These are phyloP conservation scores for Nakaseomyces kungkrabaensis DNA, from an alignment of 1,139 yeast genomes.

Conservation along the genomic window DNA sequence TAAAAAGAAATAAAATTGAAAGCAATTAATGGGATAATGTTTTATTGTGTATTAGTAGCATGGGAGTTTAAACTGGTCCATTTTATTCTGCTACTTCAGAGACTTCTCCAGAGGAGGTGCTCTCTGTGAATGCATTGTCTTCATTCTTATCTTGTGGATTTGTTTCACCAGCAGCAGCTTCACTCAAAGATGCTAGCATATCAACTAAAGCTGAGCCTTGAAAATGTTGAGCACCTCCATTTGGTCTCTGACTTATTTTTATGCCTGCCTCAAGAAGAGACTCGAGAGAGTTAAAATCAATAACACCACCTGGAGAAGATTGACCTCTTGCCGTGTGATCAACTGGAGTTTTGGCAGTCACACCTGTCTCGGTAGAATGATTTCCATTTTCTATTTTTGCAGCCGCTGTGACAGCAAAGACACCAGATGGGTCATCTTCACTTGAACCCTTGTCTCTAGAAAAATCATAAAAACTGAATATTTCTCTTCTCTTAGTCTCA, in stretches of 20 bases:
- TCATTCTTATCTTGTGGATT: constrained; percentile 27
- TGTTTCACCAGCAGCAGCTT: constrained; percentile 30
- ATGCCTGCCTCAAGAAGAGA: constrained; percentile 27
- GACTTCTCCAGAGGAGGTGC: background rate
- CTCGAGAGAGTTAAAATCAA: constrained; percentile 23
- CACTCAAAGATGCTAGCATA: constrained; percentile 28
- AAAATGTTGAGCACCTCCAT: constrained; percentile 11
- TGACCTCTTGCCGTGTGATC: background rate
- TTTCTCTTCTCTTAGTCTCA: constrained; percentile 28
- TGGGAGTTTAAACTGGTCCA: background rate
- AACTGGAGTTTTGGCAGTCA: background rate
- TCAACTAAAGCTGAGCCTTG: constrained; percentile 28
- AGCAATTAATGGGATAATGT: too few relatives aligned
- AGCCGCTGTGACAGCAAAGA: constrained; percentile 22
- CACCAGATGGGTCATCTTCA: constrained; percentile 24
- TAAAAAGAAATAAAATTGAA: too few relatives aligned
- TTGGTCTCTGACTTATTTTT: constrained; percentile 23
- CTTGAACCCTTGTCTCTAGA: constrained; percentile 26
- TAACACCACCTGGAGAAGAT: constrained; percentile 9
- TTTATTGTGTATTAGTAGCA: too few relatives aligned
- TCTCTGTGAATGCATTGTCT: constrained; percentile 19
- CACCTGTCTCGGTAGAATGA: constrained; percentile 5
- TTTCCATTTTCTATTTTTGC: constrained; percentile 7
- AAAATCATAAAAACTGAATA: constrained; percentile 31
- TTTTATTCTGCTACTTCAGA: background rate